phyloP scores from a whole-genome alignment of 306 rosid genomes.

The Quercus mongolica region DNA sequence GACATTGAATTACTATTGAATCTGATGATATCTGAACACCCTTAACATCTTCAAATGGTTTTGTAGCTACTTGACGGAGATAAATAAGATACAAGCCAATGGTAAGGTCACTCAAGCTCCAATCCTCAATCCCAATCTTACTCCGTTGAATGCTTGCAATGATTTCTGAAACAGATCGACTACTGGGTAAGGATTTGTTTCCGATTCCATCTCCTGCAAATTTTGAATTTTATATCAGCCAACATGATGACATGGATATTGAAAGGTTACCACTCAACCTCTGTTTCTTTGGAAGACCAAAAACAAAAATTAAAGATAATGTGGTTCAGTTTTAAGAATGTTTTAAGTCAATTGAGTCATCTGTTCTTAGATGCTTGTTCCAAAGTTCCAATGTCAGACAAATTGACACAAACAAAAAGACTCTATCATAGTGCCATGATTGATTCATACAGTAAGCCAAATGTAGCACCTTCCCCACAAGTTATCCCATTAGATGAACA shows the following conservation, averaged over 20 bases:
- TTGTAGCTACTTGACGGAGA: slow-evolving; percentile 80
- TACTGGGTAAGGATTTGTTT: slow-evolving; percentile 48
- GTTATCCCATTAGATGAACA: slow-evolving; percentile 24
- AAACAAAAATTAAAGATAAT: too few species aligned
- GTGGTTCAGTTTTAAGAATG: neutral
- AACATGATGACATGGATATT: slow-evolving; percentile 18
- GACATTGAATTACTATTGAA: slow-evolving; percentile 53
- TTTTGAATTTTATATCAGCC: slow-evolving; percentile 18
- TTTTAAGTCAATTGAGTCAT: neutral
- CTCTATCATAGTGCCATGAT: neutral
- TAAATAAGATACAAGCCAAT: slow-evolving; percentile 82
- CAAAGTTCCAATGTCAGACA: neutral
- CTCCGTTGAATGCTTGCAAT: slow-evolving; percentile 70
- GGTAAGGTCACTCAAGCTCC: slow-evolving; percentile 96
- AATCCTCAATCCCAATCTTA: slow-evolving; percentile 83
- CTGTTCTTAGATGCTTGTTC: neutral
- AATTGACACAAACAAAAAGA: neutral
- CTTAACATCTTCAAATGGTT: slow-evolving; percentile 59
- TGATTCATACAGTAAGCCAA: neutral
- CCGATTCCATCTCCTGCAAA: slow-evolving; percentile 52
- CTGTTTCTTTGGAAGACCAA: neutral
- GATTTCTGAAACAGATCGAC: slow-evolving; percentile 73
- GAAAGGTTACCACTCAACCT: neutral
- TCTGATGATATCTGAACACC: slow-evolving; percentile 71
- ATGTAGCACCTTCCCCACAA: slow-evolving; percentile 3